Conservation (phyloP, 2,329 filamentous ascomycete genomes). For the Aspergillus sp. region DNA sequence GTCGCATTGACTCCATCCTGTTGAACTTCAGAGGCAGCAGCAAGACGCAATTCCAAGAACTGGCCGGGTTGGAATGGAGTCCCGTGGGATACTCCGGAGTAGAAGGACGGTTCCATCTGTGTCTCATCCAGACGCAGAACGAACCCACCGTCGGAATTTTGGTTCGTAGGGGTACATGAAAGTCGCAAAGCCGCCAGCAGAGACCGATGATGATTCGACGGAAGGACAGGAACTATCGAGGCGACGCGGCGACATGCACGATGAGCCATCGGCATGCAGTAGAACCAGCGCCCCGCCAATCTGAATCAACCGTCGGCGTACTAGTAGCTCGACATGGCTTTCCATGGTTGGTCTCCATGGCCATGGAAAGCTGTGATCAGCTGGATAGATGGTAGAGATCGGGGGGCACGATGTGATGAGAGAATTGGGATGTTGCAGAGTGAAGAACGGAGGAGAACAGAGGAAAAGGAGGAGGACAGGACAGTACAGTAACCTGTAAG, state of each 20-base stretch:
- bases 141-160: neutral
- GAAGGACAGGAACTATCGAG: neutral
- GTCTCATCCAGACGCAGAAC: neutral
- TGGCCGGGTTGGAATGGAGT: neutral
- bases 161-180: neutral
- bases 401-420: neutral
- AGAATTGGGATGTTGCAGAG: too few species aligned
- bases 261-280: constrained; percentile 15
- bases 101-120: neutral
- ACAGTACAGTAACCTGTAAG: neutral
- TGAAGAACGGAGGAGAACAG: neutral
- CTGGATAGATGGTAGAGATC: neutral
- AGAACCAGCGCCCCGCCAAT: constrained; percentile 14
- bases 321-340: constrained; percentile 10
- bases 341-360: constrained; percentile 9
- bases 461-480: neutral
- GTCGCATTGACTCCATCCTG: neutral
- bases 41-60: neutral
- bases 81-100: neutral
- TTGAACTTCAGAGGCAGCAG: neutral
- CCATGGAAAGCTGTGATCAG: neutral
- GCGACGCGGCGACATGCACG: constrained; percentile 9
- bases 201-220: neutral
- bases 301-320: constrained; percentile 19
- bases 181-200: neutral